Conservation (phyloP, 345 rosid genomes). For the Pseudoturritis turrita region DNA sequence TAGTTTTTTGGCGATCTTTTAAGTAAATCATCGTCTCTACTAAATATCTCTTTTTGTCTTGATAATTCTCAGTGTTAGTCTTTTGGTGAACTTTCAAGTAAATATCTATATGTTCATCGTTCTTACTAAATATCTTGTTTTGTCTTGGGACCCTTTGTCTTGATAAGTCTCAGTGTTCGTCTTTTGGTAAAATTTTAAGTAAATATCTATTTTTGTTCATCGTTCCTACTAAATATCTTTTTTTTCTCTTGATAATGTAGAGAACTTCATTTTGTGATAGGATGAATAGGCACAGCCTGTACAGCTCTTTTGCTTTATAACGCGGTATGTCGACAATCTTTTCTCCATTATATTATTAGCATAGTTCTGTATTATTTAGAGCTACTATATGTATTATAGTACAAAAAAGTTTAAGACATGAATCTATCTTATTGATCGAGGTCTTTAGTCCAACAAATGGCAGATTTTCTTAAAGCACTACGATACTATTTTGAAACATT, state of each 20-base stretch:
- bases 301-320: constrained; percentile 12
- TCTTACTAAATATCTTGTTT: neutral
- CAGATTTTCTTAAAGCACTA: constrained; percentile 21
- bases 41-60: neutral
- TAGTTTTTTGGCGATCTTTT: constrained; percentile 3
- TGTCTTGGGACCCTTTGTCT: no score
- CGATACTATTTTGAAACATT: constrained; percentile 1
- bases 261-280: constrained; percentile 15
- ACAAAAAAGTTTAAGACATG: constrained; percentile 10
- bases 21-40: no score
- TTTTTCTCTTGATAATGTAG: constrained; percentile 11
- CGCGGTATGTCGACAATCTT: constrained; percentile 8
- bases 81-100: neutral
- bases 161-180: neutral
- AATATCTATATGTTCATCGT: neutral
- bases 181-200: neutral
- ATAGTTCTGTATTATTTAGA: neutral
- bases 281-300: constrained; percentile 28
- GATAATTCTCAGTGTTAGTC: neutral
- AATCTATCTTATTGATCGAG: constrained; percentile 9
- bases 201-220: neutral
- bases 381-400: neutral
- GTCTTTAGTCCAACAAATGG: constrained; percentile 22
- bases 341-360: constrained; percentile 3
- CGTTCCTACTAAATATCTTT: neutral